These are phyloP conservation scores for Monilinia fructicola DNA, from an alignment of 2,329 filamentous ascomycete species.

Conservation along the genomic window DNA sequence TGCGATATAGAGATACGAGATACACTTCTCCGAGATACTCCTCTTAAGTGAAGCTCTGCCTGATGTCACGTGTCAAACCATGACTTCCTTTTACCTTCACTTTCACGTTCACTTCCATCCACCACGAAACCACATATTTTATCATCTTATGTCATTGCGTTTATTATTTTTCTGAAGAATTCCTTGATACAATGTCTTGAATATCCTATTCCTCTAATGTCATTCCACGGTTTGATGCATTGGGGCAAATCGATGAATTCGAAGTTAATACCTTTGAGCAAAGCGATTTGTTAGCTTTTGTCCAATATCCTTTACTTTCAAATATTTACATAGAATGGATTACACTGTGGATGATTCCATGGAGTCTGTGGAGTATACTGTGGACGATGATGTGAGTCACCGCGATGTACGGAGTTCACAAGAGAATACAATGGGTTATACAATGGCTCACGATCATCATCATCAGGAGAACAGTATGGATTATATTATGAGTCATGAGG, in stretches of 20 bases:
- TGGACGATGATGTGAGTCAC: background rate
- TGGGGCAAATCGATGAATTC: background rate
- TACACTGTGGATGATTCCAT: background rate
- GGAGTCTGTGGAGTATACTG: background rate
- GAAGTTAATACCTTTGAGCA: background rate
- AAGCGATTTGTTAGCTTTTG: background rate
- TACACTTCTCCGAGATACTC: background rate
- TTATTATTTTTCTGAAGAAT: too few species aligned
- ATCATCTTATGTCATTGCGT: background rate
- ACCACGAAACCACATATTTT: too few species aligned
- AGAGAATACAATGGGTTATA: background rate
- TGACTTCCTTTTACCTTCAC: background rate
- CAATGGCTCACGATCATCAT: background rate
- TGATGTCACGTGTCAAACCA: background rate
- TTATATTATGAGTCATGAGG: constrained; percentile 4
- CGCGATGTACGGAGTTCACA: background rate
- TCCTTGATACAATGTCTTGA: background rate
- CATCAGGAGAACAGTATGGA: background rate
- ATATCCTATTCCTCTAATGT: background rate
- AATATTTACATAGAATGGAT: background rate
- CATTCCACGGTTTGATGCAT: background rate
- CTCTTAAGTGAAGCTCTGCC: background rate
- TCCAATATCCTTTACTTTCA: background rate
- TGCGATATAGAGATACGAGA: background rate
- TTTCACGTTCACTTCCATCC: background rate